Evolutionary conservation across 2,329 filamentous ascomycete genomes (phyloP), one percentile per base, ranked within the genome.

Genomic region (Peltaster fructicola): DNA sequence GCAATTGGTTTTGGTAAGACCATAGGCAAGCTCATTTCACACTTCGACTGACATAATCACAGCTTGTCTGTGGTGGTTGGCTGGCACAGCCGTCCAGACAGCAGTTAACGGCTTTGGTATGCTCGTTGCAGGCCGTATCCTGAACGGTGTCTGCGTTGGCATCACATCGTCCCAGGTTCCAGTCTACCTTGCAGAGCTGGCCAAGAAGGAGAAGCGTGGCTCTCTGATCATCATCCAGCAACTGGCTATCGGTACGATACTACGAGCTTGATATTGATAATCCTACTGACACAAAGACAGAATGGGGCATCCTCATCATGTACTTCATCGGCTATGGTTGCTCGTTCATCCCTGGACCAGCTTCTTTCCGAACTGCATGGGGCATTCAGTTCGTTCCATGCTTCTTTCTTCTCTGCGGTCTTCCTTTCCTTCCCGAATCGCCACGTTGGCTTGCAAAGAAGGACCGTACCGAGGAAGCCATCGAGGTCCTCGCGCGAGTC

Each of bases 371-470:
- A 8, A 54, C 50, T 5, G 52, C 57, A 4, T 61, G 56, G 57
- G 53, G 48, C 5, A 50, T 59, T 8, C 57, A 60, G 29, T 54
- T 53, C 25, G 43, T 60, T 2, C 57, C 57, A 3, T 52, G 48
- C 30, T 42, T 57, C 5, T 40, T 59, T 25, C 48, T 62, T 15
- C 46, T 60, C 32, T 27, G 48, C 12, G 53, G 51, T 6, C 42
- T 61, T 15, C 54, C 54, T 2, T 59, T 62, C 40, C 44, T 62
- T 1, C 58, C 57, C 2, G 40, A 49, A 19, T 55, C 51, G 3
- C 59, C 59, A 7, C 51, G 59, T 17, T 62, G 56, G 59, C 46
- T 63, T 6, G 57, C 57, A 10, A 59, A 56, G 37, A 49, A 54
- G 10, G 56, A 55, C 25, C 49, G 56, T 4, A 44, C 37, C 3